Conservation (phyloP, 176 grass and related monocot genomes). For the Oryza australiensis region DNA sequence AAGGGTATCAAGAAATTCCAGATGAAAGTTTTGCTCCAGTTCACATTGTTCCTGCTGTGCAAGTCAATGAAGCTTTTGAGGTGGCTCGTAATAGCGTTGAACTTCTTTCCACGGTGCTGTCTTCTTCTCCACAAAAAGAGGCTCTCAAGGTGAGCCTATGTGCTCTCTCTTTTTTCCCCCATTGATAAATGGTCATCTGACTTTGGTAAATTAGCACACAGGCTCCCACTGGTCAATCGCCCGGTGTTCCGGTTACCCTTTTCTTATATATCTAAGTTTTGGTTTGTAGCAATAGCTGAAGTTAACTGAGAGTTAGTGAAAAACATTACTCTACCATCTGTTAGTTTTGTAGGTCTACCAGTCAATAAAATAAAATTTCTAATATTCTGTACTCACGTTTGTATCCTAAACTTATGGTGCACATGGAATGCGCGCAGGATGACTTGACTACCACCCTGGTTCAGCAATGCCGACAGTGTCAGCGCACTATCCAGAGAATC, state of each 20-base stretch:
- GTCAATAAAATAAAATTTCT: background rate
- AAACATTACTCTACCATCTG: background rate
- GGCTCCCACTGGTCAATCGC: background rate
- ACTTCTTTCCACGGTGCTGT: constrained; percentile 86
- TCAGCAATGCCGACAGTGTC: constrained; percentile 81
- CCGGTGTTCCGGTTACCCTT: background rate
- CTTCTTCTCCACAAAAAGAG: constrained; percentile 81
- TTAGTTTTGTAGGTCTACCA: background rate
- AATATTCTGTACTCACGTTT: background rate
- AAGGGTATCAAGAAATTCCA: constrained; percentile 66
- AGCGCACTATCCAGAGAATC: constrained; percentile 76
- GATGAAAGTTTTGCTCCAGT: constrained; percentile 42
- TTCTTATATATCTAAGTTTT: background rate
- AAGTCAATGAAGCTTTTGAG: constrained; percentile 70
- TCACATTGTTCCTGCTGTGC: constrained; percentile 52
- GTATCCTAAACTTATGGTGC: background rate
- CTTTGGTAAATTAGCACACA: background rate
- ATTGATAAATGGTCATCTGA: background rate
- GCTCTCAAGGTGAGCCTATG: constrained; percentile 61
- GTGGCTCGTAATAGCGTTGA: constrained; percentile 85
- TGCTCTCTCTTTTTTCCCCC: background rate
- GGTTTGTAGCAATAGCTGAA: background rate
- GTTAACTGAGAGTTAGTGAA: background rate
- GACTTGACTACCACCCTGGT: constrained; percentile 79
- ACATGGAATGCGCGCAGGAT: constrained; percentile 58